phyloP scores from a whole-genome alignment of 2,329 filamentous ascomycete genomes.

The Fusarium lyarnte region DNA sequence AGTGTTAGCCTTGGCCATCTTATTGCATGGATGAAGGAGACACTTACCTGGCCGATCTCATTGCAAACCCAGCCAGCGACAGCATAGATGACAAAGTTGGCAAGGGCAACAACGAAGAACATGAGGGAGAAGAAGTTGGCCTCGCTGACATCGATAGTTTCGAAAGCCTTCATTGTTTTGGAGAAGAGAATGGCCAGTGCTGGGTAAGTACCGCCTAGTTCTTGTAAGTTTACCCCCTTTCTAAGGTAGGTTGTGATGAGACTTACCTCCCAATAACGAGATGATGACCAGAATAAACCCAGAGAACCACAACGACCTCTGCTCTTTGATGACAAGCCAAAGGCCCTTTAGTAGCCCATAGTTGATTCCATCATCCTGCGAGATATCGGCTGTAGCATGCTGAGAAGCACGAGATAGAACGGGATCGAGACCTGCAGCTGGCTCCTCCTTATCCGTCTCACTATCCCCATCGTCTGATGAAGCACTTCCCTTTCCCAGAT shows the following conservation, averaged over 20 bases:
- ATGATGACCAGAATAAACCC: conserved; percentile 34
- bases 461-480: conserved; percentile 23
- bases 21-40: not conserved
- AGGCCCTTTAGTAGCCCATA: conserved; percentile 46
- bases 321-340: conserved; percentile 46
- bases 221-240: not conserved
- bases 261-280: conserved; percentile 44
- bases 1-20: not conserved
- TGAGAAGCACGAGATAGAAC: conserved; percentile 37
- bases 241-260: not conserved
- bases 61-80: conserved; percentile 51
- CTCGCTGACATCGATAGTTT: conserved; percentile 43
- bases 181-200: conserved; percentile 54
- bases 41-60: conserved; percentile 47
- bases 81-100: conserved; percentile 56
- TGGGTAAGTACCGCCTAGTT: conserved; percentile 51
- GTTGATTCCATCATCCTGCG: conserved; percentile 10
- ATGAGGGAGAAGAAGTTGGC: conserved; percentile 65
- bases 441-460: conserved; percentile 51
- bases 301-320: conserved; percentile 41
- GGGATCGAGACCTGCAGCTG: conserved; percentile 42
- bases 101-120: conserved; percentile 64
- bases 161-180: conserved; percentile 52
- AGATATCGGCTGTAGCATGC: conserved; percentile 25
- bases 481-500: conserved; percentile 44